Conservation (phyloP, 371 early-diverging fungal species). For the Mucor sp. region DNA sequence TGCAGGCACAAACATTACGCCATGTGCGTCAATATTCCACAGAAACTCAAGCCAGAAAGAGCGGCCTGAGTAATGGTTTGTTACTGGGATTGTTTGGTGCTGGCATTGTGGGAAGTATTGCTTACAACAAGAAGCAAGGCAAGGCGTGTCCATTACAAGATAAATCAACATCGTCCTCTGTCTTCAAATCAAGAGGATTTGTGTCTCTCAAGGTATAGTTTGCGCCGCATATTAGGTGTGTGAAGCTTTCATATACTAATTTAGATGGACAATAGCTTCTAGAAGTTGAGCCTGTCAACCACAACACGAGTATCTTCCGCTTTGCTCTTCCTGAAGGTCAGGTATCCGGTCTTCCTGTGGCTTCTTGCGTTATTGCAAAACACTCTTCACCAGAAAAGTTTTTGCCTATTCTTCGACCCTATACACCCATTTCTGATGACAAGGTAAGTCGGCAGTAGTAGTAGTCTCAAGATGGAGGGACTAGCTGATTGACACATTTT, state of each 20-base stretch:
- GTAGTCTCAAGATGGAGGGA: neutral
- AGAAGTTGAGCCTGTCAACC: conserved; percentile 61
- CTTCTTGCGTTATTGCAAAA: conserved; percentile 80
- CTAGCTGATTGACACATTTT: neutral
- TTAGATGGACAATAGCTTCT: neutral
- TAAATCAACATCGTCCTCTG: conserved; percentile 29
- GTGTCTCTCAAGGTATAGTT: conserved; percentile 69
- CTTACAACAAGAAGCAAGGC: conserved; percentile 38
- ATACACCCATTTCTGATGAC: conserved; percentile 84
- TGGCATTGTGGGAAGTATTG: conserved; percentile 45
- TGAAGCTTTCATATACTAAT: neutral
- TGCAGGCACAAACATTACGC: conserved; percentile 6
- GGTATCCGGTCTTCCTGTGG: conserved; percentile 71
- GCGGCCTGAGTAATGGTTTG: conserved; percentile 38
- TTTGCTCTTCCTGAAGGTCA: conserved; percentile 77
- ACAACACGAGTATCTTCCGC: conserved; percentile 80
- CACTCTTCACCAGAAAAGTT: conserved; percentile 51
- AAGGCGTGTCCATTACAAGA: conserved; percentile 29
- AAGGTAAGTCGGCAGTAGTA: conserved; percentile 33
- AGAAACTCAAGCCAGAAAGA: conserved; percentile 22
- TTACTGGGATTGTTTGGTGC: conserved; percentile 37
- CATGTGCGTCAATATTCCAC: conserved; percentile 29
- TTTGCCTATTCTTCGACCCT: conserved; percentile 79
- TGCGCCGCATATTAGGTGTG: too few relatives aligned
- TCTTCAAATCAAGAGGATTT: conserved; percentile 70